Evolutionary conservation across 176 grass and related monocot species (phyloP), one percentile per base, ranked within the genome.

Genomic region (Eleusine coracana): DNA sequence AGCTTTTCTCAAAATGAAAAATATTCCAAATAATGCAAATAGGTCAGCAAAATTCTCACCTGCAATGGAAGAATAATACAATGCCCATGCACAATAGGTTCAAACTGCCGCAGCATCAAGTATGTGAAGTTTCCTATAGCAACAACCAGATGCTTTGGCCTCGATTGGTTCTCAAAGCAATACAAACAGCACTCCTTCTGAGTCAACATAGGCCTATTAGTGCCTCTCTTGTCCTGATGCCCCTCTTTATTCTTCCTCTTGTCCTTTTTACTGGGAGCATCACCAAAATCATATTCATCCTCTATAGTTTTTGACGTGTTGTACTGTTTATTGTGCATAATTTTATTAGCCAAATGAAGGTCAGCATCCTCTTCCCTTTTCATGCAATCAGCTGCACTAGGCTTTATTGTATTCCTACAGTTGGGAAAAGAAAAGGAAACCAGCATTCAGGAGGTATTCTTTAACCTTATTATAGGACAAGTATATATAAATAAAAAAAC

Each of bases 121-220:
- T 98, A 98, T 63, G 85, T 92, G 75, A 98, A 98, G 83, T 98
- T 95, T 66, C 86, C 96, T 74, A 98, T 98, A 50, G 91, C 94
- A 71, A 95, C 83, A 83, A 95, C 83, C 46, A 98, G 93, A 88
- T 98, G 92, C 39, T 98, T 98, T 82, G 96, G 96, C 60, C 93
- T 92, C 40, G 93, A 95, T 68, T 93, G 91, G 45, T 95, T 98
- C 91, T 95, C 96, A 18, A 98, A 95, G 80, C 93, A 98, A 91
- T 90, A 95, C 83, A 86, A 40, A 69, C 92, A 95, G 2, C 89
- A 86, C 76, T 98, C 93, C 78, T 98, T 91, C 71, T 95, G 93
- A 83, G 92, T 93, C 42, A 88, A 41, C 78, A 92, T 41, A 71
- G 45, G 87, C 23, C 67, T 87, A 48, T 10, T 67, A 44, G 37